Evolutionary conservation across 805 yeast genomes (phyloP).

Genomic region (Saccharomyces kudriavzevii): DNA sequence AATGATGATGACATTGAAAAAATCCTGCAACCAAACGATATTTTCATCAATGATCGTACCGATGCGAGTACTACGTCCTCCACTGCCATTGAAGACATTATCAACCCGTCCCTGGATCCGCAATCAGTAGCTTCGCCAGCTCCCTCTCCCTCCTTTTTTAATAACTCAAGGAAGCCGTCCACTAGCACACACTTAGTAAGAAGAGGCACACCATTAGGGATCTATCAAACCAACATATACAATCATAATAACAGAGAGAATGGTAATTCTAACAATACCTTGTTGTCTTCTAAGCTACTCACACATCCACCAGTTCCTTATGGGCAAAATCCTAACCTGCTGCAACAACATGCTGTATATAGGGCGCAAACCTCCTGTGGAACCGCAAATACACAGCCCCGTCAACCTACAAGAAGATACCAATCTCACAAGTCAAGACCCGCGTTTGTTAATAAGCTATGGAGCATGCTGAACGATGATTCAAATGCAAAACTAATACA

Average conservation of each 20-base stretch:
- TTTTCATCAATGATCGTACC: slow-evolving; percentile 5
- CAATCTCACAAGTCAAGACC: slow-evolving; percentile 51
- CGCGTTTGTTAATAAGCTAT: slow-evolving; percentile 84
- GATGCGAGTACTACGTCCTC: background rate
- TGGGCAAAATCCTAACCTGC: slow-evolving; percentile 4
- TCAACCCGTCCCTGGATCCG: slow-evolving; percentile 22
- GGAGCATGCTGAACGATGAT: slow-evolving; percentile 91
- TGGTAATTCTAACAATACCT: background rate
- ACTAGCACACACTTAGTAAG: slow-evolving; percentile 10
- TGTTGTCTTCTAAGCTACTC: slow-evolving; percentile 8
- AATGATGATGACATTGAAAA: slow-evolving; percentile 25
- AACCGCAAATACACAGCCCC: background rate
- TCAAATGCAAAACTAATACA: slow-evolving; percentile 59
- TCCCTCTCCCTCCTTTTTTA: background rate
- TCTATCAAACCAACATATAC: slow-evolving; percentile 4
- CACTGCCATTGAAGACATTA: slow-evolving; percentile 24
- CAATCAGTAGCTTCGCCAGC: slow-evolving; percentile 8
- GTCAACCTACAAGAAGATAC: slow-evolving; percentile 9
- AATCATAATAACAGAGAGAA: background rate
- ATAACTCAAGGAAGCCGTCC: background rate
- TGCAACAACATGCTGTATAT: slow-evolving; percentile 1
- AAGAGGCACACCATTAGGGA: slow-evolving; percentile 11
- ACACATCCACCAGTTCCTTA: slow-evolving; percentile 6
- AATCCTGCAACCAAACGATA: slow-evolving; percentile 13
- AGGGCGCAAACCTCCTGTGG: background rate